phyloP scores from a whole-genome alignment of 83 land plant species.

The Picea engelmannii region DNA sequence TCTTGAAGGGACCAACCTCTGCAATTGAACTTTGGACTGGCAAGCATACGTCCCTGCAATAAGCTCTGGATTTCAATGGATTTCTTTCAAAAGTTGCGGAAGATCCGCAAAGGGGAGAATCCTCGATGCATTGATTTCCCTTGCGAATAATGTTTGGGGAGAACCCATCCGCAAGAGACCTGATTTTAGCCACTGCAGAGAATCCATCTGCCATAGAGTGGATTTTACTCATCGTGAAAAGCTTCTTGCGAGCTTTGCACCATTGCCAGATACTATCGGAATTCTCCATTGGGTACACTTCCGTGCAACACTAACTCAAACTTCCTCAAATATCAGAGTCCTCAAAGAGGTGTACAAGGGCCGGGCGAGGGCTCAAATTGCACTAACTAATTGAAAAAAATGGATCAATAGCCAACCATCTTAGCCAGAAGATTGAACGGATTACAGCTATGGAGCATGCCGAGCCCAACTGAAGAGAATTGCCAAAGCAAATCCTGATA shows the following conservation, averaged over 20 bases:
- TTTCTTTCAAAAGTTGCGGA: not conserved
- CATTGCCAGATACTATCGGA: constrained; percentile 1
- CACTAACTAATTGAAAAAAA: no score
- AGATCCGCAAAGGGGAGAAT: not conserved
- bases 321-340: not conserved
- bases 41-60: not conserved
- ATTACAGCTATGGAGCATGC: no score
- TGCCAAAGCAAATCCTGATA: no score
- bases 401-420: no score
- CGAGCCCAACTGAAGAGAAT: no score
- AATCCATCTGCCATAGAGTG: not conserved
- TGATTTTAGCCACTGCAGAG: not conserved
- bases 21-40: not conserved
- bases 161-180: not conserved
- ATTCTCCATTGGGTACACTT: not conserved
- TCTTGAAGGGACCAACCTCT: not conserved
- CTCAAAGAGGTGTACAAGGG: not conserved
- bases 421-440: no score
- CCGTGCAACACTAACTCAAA: not conserved
- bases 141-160: not conserved
- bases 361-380: not conserved
- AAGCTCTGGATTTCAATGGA: not conserved
- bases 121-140: not conserved
- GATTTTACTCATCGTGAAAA: not conserved
- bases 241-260: constrained; percentile 10